Evolutionary conservation across 202 grass and related monocot genomes (phyloP), one percentile per base, ranked within the genome.

Genomic region (Saccharum hybrid): DNA sequence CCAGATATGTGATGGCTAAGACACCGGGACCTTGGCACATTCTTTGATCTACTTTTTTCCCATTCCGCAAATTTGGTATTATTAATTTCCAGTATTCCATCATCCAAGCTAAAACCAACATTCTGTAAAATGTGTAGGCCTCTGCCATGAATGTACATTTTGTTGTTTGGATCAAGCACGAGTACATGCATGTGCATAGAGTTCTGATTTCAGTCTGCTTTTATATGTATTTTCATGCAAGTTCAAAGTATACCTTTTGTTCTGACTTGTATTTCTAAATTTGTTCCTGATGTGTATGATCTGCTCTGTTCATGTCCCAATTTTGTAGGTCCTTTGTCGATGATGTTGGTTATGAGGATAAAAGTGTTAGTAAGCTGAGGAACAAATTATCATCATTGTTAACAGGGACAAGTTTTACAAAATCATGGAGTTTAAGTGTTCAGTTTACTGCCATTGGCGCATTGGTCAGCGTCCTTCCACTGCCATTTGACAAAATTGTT

Each of bases 401-500:
- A 68, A 67, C 90, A n/a, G 85, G 85, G 67, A 66, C 85, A 42
- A 72, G 51, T 75, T 54, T 81, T 77, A 85, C 28, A 42, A 83
- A 67, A 75, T 83, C 85, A 81, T 77, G 30, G 23, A 88, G 83
- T 45, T 51, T 92, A 73, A 71, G 75, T 69, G 59, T 90, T 66
- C 96, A 98, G 78, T 86, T 98, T 79, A 75, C 96, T 43, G 84
- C 83, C 48, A 39, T 87, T 56, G 59, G 82, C 62, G 90, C 89
- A 30, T 78, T 95, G 80, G 83, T 98, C 71, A 85, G 83, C 82
- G 87, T 98, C 82, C 82, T 98, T 71, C 92, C 96, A 4, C 42
- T 90, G 28, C 83, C 81, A 57, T 92, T 94, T 48, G 85, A 83
- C 61, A 84, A 92, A 74, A 87, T 90, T 63, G 15, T 96, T 76